These are phyloP conservation scores for Rhynchosporium agropyri DNA, from an alignment of 2,329 filamentous ascomycete genomes.

Conservation along the genomic window DNA sequence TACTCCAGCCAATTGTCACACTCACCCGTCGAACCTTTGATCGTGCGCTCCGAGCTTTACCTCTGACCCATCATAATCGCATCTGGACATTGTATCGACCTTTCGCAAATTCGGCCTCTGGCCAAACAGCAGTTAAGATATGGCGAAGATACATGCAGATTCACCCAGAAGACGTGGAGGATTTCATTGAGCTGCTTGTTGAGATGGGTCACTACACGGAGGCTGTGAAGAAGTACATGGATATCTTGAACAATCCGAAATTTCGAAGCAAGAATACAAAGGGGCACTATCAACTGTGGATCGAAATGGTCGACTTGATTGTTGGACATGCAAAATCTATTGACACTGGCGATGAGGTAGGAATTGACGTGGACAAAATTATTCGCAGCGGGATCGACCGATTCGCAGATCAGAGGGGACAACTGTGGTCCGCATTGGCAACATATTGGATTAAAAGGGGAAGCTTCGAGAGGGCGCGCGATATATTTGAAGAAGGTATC, in stretches of 20 bases:
- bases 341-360: conserved; percentile 75
- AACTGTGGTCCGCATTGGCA: conserved; percentile 91
- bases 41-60: conserved; percentile 84
- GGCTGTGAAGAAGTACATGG: conserved; percentile 87
- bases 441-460: conserved; percentile 96
- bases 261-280: conserved; percentile 94
- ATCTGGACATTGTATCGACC: conserved; percentile 92
- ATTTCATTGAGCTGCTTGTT: conserved; percentile 87
- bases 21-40: conserved; percentile 87
- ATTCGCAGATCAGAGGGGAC: conserved; percentile 92
- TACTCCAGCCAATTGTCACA: conserved; percentile 90
- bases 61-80: conserved; percentile 91
- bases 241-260: conserved; percentile 84
- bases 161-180: conserved; percentile 91
- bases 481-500: conserved; percentile 94
- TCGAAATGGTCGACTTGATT: conserved; percentile 92
- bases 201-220: conserved; percentile 86
- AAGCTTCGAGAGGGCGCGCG: conserved; percentile 88
- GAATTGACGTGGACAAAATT: conserved; percentile 89
- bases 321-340: conserved; percentile 89
- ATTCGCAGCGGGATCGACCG: conserved; percentile 87
- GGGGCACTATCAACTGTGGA: conserved; percentile 96
- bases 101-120: conserved; percentile 88
- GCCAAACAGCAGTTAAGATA: conserved; percentile 86
- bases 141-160: conserved; percentile 98